Percentiles rank a stretch among this genome's conserved stretches.
Evolutionary conservation across 805 yeast species (phyloP).

Genomic region (Zygotorulaspora florentina): DNA sequence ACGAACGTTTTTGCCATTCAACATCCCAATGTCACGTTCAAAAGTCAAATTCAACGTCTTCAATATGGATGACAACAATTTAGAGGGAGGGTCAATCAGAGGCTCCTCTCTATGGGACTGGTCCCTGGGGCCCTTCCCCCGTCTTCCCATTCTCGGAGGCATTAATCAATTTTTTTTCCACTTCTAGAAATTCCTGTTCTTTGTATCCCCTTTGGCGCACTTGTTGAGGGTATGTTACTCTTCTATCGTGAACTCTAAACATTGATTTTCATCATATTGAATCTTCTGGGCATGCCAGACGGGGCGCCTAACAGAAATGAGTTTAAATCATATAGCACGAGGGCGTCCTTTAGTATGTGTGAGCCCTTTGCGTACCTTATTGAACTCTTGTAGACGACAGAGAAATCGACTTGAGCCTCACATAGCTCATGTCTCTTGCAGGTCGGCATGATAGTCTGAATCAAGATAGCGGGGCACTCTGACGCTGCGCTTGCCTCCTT

Average conservation of each 20-base stretch:
- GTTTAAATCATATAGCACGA: no score
- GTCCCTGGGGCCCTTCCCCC: slow-evolving; percentile 29
- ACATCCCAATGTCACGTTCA: slow-evolving; percentile 54
- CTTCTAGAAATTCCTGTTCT: not conserved
- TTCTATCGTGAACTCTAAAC: not conserved
- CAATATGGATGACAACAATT: slow-evolving; percentile 47
- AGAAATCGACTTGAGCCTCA: no score
- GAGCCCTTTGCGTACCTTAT: no score
- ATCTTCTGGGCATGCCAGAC: no score
- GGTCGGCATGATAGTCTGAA: no score
- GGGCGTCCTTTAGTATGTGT: no score
- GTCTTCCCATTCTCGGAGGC: slow-evolving; percentile 19
- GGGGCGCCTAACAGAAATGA: no score
- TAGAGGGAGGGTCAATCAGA: slow-evolving; percentile 37
- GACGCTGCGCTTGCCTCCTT: no score
- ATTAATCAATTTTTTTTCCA: not conserved
- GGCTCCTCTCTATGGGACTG: slow-evolving; percentile 27
- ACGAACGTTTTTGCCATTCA: slow-evolving; percentile 54
- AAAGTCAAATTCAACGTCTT: slow-evolving; percentile 50
- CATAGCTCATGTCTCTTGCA: no score
- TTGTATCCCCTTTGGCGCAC: not conserved
- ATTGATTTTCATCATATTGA: no score
- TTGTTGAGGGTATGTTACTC: not conserved
- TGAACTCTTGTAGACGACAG: no score
- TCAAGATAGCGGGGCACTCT: no score